Percentiles rank a stretch among this genome's conserved stretches.
Evolutionary conservation across 2,329 filamentous ascomycete species (phyloP).

Genomic region (Exophiala alcalophila): DNA sequence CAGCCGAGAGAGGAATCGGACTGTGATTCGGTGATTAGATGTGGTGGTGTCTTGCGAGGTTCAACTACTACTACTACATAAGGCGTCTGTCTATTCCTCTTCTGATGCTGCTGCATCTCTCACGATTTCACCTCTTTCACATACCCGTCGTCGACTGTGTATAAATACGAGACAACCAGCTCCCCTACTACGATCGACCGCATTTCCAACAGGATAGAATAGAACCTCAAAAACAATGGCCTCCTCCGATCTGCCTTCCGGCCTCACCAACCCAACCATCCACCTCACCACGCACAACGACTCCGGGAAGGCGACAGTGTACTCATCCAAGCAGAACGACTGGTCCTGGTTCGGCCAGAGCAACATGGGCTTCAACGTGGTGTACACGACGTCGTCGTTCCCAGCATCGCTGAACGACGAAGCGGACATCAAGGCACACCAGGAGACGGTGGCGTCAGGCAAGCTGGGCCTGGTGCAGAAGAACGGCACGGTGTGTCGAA

Average conservation of each 20-base stretch:
- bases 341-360: constrained; percentile 12
- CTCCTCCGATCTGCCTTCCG: constrained; percentile 4
- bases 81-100: no score
- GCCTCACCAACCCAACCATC: constrained; percentile 10
- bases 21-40: no score
- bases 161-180: no score
- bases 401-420: constrained; percentile 16
- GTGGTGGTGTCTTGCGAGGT: no score
- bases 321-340: constrained; percentile 7
- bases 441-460: constrained; percentile 11
- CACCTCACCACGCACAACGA: constrained; percentile 16
- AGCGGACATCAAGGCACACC: constrained; percentile 11
- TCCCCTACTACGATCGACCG: no score
- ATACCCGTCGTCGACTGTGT: no score
- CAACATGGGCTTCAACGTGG: constrained; percentile 12
- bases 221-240: no score
- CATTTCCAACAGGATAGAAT: no score
- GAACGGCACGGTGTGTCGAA: constrained; percentile 13
- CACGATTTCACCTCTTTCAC: no score
- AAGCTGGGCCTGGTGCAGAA: constrained; percentile 12
- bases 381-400: constrained; percentile 8
- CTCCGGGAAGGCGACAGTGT: constrained; percentile 6
- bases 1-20: no score
- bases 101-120: no score
- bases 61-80: no score